A percentile compares a stretch with the other conserved stretches of the same genome.
Conservation (phyloP, 139 green algal species). For the Chlorokybus atmophyticus region DNA sequence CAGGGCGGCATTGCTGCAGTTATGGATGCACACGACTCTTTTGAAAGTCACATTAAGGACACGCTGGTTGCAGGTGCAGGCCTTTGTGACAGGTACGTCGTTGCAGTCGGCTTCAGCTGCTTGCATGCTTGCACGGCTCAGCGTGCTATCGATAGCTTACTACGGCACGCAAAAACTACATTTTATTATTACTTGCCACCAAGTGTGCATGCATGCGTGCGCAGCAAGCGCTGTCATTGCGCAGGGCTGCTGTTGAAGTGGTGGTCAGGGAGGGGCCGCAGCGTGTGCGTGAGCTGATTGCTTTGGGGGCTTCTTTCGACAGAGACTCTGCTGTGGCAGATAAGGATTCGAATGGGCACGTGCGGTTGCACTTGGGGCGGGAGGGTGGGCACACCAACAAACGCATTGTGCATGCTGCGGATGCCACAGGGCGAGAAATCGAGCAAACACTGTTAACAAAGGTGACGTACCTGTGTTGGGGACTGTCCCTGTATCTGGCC, state of each 20-base stretch:
- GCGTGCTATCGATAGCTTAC: no score
- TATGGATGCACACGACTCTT: constrained; percentile 57
- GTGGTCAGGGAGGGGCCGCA: constrained; percentile 79
- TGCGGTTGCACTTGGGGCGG: constrained; percentile 78
- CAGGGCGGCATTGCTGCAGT: constrained; percentile 78
- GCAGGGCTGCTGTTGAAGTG: constrained; percentile 78
- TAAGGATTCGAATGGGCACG: no score
- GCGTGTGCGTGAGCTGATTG: constrained; percentile 75
- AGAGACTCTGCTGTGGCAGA: constrained; percentile 47
- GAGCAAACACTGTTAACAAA: constrained; percentile 68
- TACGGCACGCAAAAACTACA: no score
- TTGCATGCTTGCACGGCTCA: no score
- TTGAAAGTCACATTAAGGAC: constrained; percentile 70
- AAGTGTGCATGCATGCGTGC: no score
- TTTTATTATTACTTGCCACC: no score
- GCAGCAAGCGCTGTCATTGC: no score
- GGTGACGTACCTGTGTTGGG: no score
- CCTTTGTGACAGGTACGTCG: constrained; percentile 35
- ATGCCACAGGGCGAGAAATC: constrained; percentile 87
- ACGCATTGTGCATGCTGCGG: constrained; percentile 88
- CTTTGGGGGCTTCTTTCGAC: constrained; percentile 72
- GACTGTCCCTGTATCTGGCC: no score
- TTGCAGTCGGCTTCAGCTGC: no score
- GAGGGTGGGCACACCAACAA: constrained; percentile 86
- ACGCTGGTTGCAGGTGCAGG: constrained; percentile 34